Base-by-base conservation (phyloP, 2,329 filamentous ascomycete genomes). In the Chaetomium strumarium region DNA sequence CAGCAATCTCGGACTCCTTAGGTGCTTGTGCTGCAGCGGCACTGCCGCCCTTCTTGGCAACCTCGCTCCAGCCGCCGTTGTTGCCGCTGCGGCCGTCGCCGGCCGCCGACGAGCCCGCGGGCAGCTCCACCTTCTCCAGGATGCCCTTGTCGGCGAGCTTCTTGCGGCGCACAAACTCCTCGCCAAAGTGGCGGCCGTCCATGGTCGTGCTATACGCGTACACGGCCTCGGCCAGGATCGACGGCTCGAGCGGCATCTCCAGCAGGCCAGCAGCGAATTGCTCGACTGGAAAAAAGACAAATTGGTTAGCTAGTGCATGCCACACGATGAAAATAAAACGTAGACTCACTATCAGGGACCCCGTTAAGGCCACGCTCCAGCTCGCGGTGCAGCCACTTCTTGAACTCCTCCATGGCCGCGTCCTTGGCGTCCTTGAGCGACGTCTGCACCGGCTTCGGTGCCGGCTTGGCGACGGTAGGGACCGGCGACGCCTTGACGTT, bases 81-180 rank as follows among this genome's bases (percentile, higher is more conserved):
- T 71, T 64, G 46, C 70, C 74, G 60, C 71, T 74, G 40, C 70
- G 68, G 58, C 73, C 71, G 20, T 64, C 69, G 45, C 75, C 73
- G 5, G 64, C 69, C 3, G 64, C 69, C 3, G 45, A 14, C 33
- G 5, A 4, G 33, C 14, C 14, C 3, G 10, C 33, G 34, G 34
- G 19, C 29, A 72, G 77, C 50, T 87, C 81, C 63, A 88, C 85
- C 67, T 90, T 87, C 16, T 95, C 77, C 1, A 69, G 58, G 38
- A 96, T 80, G 37, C 93, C 93, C 74, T 91, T 93, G 62, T 97
- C 92, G 0, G 93, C 92, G 1, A 95, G 81, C 76, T 88, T 95
- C 72, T 91, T 92, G 63, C 92, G 90, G 33, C 91, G 87, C 54
- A 97, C 81, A 65, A 93, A 99, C 68, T 99, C 93, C 55, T 95